A percentile compares a stretch with the other conserved stretches of the same genome.
These are phyloP conservation scores for Lithospermum erythrorhizon DNA, from an alignment of 257 asterid species.

Conservation along the genomic window DNA sequence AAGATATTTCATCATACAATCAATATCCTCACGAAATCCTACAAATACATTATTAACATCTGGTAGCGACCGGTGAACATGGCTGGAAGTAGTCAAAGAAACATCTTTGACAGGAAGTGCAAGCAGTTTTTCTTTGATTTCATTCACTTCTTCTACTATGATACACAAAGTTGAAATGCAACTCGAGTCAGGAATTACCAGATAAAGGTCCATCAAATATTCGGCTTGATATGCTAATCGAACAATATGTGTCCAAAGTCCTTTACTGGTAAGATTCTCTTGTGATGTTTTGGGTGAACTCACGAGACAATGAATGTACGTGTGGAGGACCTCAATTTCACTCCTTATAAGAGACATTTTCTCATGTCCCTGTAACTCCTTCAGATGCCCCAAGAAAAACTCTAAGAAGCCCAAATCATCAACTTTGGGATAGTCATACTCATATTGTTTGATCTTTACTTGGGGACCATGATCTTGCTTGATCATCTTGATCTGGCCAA, in stretches of 20 bases:
- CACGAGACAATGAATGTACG: background rate
- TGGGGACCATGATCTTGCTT: too few relatives aligned
- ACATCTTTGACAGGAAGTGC: too few relatives aligned
- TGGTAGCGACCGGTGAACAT: too few relatives aligned
- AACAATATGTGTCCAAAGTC: background rate
- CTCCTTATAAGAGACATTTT: background rate
- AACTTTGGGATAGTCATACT: background rate
- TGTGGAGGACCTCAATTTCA: background rate
- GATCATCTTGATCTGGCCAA: too few relatives aligned
- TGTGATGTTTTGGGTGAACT: background rate
- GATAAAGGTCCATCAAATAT: too few relatives aligned
- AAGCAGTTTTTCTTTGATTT: too few relatives aligned
- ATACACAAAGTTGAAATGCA: too few relatives aligned
- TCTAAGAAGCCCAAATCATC: conserved; percentile 1
- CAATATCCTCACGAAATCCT: background rate
- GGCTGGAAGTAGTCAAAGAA: too few relatives aligned
- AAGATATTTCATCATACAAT: background rate
- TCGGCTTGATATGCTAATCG: too few relatives aligned
- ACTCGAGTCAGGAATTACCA: too few relatives aligned
- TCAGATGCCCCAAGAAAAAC: background rate
- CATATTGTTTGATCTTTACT: background rate
- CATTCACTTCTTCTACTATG: too few relatives aligned
- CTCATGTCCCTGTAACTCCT: background rate
- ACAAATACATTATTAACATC: background rate
- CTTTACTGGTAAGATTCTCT: background rate